Base-by-base conservation (phyloP, 2,329 filamentous ascomycete genomes). In the Teratosphaeriaceae sp. region DNA sequence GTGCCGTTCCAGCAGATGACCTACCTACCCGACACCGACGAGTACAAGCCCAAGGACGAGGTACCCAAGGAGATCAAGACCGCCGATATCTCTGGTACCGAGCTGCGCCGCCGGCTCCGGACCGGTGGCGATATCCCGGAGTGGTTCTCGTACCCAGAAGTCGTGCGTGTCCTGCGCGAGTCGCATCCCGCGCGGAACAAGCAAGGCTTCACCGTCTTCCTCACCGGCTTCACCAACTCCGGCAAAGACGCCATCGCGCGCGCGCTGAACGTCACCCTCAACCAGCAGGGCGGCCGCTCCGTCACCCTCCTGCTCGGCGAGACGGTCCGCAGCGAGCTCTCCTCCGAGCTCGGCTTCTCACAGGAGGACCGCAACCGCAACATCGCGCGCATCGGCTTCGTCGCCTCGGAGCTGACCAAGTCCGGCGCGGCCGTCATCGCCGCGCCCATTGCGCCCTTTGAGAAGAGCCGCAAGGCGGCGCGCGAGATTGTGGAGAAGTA, bases 1-100 rank as follows among this genome's bases (percentile, higher is more conserved):
- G 92, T 98, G 53, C 88, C 92, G 56, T 98, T 98, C 84, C 90
- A 97, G 75, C 88, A 94, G 80, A 95, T 98, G 84, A 97, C 94
- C 51, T 98, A 97, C 73, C 84, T 97, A 46, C 92, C 92, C 56
- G 92, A 97, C 71, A 83, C 80, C 63, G 92, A 98, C 68, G 92
- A 97, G 76, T 98, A 98, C 76, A 81, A 80, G 59, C 92, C 92
- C 44, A 80, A 88, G 67, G 87, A 98, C 70, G 79, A 96, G 73
- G 90, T 98, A 49, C 74, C 83, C 58, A 73, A 81, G 61, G 88
- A 87, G 53, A 76, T 84, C 61, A 86, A 87, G 67, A 97, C 90
- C 40, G 65, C 74, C 33, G 70, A 75, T 51, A 75, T 75, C 48
- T 71, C 68, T 43, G 72, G 72, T 50, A 75, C 72, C 33, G 92